A percentile compares a stretch with the other conserved stretches of the same genome.
Evolutionary conservation across 805 yeast species (phyloP).

Genomic region (Barnettozyma wickerhamii): DNA sequence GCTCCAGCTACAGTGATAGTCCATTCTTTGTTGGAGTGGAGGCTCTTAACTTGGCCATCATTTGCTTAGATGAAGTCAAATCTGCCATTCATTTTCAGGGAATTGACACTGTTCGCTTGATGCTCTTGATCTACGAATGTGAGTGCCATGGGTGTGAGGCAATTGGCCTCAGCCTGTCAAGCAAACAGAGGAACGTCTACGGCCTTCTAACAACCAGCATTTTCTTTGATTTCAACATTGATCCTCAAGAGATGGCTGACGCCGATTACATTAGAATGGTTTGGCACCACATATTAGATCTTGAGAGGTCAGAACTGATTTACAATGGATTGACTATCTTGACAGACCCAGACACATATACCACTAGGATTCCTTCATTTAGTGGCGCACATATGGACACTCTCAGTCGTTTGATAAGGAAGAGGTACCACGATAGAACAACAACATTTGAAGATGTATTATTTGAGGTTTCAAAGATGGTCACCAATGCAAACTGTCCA

Average conservation of each 20-base stretch:
- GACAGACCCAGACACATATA: constrained; percentile 6
- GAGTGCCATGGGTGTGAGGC: constrained; percentile 4
- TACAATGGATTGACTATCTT: constrained; percentile 5
- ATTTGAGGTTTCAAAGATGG: constrained; percentile 4
- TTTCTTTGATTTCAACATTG: constrained; percentile 7
- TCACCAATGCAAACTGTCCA: constrained; percentile 8
- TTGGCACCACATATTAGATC: constrained; percentile 9
- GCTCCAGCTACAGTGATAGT: constrained; percentile 7
- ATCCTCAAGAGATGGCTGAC: constrained; percentile 2
- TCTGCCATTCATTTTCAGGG: constrained; percentile 7
- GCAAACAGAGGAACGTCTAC: constrained; percentile 5
- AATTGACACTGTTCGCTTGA: constrained; percentile 6
- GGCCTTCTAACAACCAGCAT: constrained; percentile 1
- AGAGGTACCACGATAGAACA: constrained; percentile 7
- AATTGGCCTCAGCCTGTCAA: constrained; percentile 1
- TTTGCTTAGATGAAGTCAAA: constrained; percentile 9
- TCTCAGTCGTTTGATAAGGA: neutral
- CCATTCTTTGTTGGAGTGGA: constrained; percentile 4
- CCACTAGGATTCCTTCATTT: constrained; percentile 1
- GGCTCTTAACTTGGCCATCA: constrained; percentile 6
- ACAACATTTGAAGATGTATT: constrained; percentile 1
- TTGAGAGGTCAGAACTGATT: constrained; percentile 6
- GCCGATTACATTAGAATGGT: constrained; percentile 5
- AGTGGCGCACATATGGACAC: neutral
- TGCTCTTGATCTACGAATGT: constrained; percentile 4